phyloP scores from a whole-genome alignment of 129 eudicot genomes.

The Scalesia atractyloides region DNA sequence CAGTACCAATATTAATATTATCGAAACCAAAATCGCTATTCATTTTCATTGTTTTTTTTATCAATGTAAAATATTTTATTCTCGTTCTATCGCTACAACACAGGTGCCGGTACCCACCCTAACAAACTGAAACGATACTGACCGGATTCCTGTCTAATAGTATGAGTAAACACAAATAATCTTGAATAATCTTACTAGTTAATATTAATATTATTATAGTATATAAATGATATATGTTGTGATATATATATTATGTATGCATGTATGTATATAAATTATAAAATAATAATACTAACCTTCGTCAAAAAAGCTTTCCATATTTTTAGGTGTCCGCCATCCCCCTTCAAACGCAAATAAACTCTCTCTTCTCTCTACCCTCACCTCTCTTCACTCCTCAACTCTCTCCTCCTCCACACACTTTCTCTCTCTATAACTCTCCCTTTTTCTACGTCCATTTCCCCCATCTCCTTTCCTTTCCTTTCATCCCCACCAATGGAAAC shows the following conservation, averaged over 20 bases:
- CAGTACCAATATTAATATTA: too few relatives aligned
- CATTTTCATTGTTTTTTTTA: too few relatives aligned
- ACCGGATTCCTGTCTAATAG: too few relatives aligned
- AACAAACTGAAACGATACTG: too few relatives aligned
- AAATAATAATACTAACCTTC: not conserved
- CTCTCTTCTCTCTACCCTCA: constrained; percentile 43
- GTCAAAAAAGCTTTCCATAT: constrained; percentile 33
- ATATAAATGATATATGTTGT: not conserved
- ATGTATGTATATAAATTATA: too few relatives aligned
- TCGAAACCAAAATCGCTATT: too few relatives aligned
- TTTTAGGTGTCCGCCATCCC: constrained; percentile 61
- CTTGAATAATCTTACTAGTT: too few relatives aligned
- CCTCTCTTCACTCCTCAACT: constrained; percentile 35
- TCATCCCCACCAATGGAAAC: constrained; percentile 43
- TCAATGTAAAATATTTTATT: too few relatives aligned
- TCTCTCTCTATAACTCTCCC: constrained; percentile 24
- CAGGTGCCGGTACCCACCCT: too few relatives aligned
- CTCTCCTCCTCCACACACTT: constrained; percentile 20
- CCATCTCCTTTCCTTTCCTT: not conserved
- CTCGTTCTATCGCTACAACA: too few relatives aligned
- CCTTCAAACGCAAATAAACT: constrained; percentile 81
- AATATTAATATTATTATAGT: not conserved
- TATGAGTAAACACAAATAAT: too few relatives aligned
- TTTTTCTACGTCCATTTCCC: constrained; percentile 17
- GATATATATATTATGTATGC: not conserved